Base-by-base conservation (phyloP, 2,329 filamentous ascomycete species). In the Aspergillus sp. region DNA sequence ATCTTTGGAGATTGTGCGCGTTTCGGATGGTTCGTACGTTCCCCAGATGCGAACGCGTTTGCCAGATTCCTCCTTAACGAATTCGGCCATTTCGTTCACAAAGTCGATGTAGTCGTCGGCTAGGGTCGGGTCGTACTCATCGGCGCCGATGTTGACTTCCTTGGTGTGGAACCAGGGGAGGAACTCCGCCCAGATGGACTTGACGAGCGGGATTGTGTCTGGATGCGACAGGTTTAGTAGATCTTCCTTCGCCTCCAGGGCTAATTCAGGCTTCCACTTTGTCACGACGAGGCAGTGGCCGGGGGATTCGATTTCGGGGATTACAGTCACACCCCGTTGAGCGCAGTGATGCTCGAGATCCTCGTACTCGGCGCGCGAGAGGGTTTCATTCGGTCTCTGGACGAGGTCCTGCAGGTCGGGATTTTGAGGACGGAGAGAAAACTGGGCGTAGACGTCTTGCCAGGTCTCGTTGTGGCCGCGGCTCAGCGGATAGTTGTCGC, bases 271-370 rank as follows among this genome's bases (percentile, higher is more conserved):
- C 59, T 81, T 83, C 84, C 84, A 86, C 63, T 86, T 83, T 0
- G 81, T 81, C 23, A 86, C 78, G 5, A 79, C 78, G 1, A 86
- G 70, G 1, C 80, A 79, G 59, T 87, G 84, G 0, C 84, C 84
- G 0, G 84, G 84, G 0, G 82, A 77, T 65, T 87, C 84, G 23
- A 86, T 84, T 66, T 86, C 84, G 0, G 84, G 84, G 4, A 86
- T 75, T 1, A 87, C 72, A 0, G 84, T 85, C 1, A 87, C 79
- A 4, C 84, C 84, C 4, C 83, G 76, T 1, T 76, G 70, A 0
- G 79, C 83, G 60, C 84, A 86, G 41, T 76, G 72, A 0, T 68
- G 63, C 62, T 86, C 82, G 6, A 87, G 77, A 1, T 77, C 70
- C 19, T 83, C 80, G 59, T 84, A 85, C 6, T 83, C 77, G 0